Conservation (phyloP, 2,329 filamentous ascomycete genomes). For the Fusarium sp. region DNA sequence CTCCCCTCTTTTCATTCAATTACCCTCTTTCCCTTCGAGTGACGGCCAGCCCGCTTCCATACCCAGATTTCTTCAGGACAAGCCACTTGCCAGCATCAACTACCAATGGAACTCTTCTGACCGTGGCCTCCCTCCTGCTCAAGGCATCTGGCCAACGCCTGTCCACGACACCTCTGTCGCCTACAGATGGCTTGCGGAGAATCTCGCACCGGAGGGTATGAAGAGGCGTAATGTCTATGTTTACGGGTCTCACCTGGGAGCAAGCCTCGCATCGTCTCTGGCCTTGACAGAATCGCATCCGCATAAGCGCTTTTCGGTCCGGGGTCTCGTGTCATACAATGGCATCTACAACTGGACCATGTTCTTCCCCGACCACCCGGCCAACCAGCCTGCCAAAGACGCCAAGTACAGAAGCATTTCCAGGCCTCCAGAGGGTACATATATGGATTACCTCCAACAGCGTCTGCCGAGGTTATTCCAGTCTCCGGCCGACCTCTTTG, state of each 20-base stretch:
- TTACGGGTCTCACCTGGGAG: conserved; percentile 67
- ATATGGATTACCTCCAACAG: conserved; percentile 51
- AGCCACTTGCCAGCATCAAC: conserved; percentile 64
- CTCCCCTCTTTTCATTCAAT: conserved; percentile 62
- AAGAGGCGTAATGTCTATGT: conserved; percentile 54
- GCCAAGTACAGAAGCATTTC: conserved; percentile 27
- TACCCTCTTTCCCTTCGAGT: conserved; percentile 58
- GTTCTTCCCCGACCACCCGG: conserved; percentile 63
- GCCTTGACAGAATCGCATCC: conserved; percentile 64
- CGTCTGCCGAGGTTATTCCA: conserved; percentile 57
- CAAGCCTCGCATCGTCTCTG: conserved; percentile 64
- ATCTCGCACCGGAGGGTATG: conserved; percentile 51
- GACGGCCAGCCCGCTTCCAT: conserved; percentile 44
- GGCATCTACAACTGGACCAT: conserved; percentile 72
- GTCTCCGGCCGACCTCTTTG: conserved; percentile 61
- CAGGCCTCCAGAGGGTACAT: conserved; percentile 44
- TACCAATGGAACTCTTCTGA: conserved; percentile 62
- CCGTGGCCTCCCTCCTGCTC: conserved; percentile 28
- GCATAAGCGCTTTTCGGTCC: conserved; percentile 56
- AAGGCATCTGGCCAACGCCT: conserved; percentile 61
- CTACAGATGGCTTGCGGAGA: conserved; percentile 61
- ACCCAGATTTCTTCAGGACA: conserved; percentile 53
- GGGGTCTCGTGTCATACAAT: conserved; percentile 65
- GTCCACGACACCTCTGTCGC: conserved; percentile 65
- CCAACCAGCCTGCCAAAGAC: conserved; percentile 47